These are phyloP conservation scores for Hymenoscyphus repandus DNA, from an alignment of 2,329 filamentous ascomycete genomes.

Conservation along the genomic window DNA sequence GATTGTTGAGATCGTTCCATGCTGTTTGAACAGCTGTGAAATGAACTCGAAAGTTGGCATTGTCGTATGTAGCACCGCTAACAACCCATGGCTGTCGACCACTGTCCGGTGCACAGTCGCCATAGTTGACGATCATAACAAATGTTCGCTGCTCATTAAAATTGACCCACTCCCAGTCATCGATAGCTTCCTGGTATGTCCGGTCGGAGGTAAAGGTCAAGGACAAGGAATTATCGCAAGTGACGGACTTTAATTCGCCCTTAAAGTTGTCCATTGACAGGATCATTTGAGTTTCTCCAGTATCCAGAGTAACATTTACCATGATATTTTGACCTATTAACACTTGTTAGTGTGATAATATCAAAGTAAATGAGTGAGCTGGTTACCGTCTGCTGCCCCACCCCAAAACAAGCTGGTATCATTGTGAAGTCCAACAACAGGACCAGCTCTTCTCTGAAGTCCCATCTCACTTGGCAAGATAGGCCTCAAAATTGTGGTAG, in stretches of 20 bases:
- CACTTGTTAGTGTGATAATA: background rate
- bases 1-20: constrained; percentile 6
- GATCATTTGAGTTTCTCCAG: constrained; percentile 7
- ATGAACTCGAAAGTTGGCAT: constrained; percentile 2
- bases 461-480: constrained; percentile 1
- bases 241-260: background rate
- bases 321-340: background rate
- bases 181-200: constrained; percentile 3
- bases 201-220: constrained; percentile 4
- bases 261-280: constrained; percentile 10
- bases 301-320: constrained; percentile 10
- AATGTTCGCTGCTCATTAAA: constrained; percentile 2
- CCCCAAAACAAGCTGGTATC: constrained; percentile 5
- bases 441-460: background rate
- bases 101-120: background rate
- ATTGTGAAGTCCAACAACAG: background rate
- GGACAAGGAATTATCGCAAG: constrained; percentile 3
- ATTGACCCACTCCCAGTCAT: constrained; percentile 10
- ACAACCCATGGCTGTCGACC: constrained; percentile 8
- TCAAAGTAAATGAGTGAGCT: background rate
- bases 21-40: constrained; percentile 5
- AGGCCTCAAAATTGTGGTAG: background rate
- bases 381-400: background rate
- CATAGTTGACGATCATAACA: constrained; percentile 11
- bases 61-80: background rate